These are phyloP conservation scores for Apophysomyces sp. DNA, from an alignment of 371 early-diverging fungal genomes.

Conservation along the genomic window DNA sequence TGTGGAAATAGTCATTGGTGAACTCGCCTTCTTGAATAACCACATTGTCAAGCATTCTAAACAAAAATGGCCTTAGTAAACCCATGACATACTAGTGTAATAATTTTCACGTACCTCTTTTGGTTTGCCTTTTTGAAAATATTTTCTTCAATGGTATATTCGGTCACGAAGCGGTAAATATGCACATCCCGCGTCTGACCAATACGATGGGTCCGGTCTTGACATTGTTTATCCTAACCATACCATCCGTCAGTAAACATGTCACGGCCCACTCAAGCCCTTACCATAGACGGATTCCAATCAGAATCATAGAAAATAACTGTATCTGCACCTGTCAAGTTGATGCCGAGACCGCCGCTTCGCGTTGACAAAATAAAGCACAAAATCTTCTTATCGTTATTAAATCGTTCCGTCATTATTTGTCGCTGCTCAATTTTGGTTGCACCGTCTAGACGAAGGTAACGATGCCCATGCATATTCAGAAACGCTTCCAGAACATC, in stretches of 20 bases:
- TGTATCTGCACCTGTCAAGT: conserved; percentile 94
- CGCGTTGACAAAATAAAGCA: conserved; percentile 92
- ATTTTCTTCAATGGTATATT: conserved; percentile 88
- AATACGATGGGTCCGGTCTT: conserved; percentile 92
- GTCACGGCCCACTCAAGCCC: background rate
- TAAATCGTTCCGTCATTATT: conserved; percentile 86
- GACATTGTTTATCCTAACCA: conserved; percentile 52
- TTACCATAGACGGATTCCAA: conserved; percentile 93
- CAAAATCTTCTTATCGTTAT: conserved; percentile 77
- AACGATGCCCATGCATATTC: conserved; percentile 83
- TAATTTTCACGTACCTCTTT: conserved; percentile 66
- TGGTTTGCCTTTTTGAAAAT: conserved; percentile 83
- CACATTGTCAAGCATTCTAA: conserved; percentile 78
- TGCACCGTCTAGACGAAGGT: conserved; percentile 85
- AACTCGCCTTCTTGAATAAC: conserved; percentile 86
- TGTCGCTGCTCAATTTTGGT: conserved; percentile 86
- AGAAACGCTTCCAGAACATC: conserved; percentile 96
- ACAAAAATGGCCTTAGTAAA: background rate
- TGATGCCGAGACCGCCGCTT: conserved; percentile 97
- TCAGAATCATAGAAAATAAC: conserved; percentile 96
- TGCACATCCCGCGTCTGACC: conserved; percentile 93
- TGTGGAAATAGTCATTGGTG: conserved; percentile 70
- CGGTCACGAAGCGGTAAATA: conserved; percentile 89
- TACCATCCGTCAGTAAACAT: conserved; percentile 11
- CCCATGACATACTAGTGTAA: background rate